A percentile compares a stretch with the other conserved stretches of the same genome.
These are phyloP conservation scores for Pseudogymnoascus sp. DNA, from an alignment of 2,329 filamentous ascomycete genomes.

Conservation along the genomic window DNA sequence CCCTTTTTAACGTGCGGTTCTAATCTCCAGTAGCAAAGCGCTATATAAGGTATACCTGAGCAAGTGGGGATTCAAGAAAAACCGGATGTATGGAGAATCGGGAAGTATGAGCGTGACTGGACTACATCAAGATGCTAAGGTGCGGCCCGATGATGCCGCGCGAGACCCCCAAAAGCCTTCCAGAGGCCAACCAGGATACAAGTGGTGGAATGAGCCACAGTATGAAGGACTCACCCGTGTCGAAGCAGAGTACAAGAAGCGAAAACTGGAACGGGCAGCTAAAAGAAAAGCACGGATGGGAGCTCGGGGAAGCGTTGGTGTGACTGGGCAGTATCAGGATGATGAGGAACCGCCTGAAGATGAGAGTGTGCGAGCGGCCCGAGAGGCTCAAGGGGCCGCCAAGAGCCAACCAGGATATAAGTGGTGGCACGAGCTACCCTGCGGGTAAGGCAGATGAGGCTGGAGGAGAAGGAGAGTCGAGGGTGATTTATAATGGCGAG, in stretches of 20 bases:
- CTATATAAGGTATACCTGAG: neutral
- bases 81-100: neutral
- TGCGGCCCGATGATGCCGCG: neutral
- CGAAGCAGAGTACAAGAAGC: neutral
- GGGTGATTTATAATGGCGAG: too few relatives aligned
- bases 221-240: neutral
- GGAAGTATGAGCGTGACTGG: neutral
- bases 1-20: neutral
- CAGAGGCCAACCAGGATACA: neutral
- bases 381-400: neutral
- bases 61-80: neutral
- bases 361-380: neutral
- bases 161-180: neutral
- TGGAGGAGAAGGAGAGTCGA: too few relatives aligned
- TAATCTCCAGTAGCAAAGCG: neutral
- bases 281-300: neutral
- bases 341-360: neutral
- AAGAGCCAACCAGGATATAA: too few relatives aligned
- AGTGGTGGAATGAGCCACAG: neutral
- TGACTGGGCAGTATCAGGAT: neutral
- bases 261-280: neutral
- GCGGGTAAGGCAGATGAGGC: too few relatives aligned
- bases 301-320: neutral
- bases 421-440: too few relatives aligned
- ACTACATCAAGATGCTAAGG: neutral